These are phyloP conservation scores for Eucalyptus cloeziana DNA, from an alignment of 345 rosid species.

Conservation along the genomic window DNA sequence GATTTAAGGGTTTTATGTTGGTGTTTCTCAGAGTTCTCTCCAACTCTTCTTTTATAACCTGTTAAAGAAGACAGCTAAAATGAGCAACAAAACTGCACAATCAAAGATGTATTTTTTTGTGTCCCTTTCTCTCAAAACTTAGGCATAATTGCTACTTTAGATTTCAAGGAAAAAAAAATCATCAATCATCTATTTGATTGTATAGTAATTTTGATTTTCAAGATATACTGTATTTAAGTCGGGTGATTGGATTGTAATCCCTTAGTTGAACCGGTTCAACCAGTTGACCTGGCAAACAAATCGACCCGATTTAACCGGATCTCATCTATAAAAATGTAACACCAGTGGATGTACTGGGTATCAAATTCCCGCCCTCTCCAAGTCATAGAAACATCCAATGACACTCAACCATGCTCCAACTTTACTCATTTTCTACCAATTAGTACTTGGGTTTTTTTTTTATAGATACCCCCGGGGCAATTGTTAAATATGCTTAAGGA, in stretches of 20 bases:
- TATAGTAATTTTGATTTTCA: background rate
- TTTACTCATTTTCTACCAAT: background rate
- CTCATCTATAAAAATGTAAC: background rate
- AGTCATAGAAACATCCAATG: background rate
- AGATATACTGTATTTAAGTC: background rate
- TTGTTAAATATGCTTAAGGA: background rate
- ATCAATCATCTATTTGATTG: background rate
- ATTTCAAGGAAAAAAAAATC: background rate
- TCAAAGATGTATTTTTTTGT: background rate
- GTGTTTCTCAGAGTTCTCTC: constrained; percentile 70
- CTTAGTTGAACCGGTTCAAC: background rate
- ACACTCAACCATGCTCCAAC: background rate
- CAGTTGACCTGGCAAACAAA: background rate
- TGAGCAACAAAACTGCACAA: background rate
- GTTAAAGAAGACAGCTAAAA: background rate
- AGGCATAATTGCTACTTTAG: background rate
- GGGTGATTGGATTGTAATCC: background rate
- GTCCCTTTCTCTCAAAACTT: background rate
- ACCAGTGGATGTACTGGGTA: background rate
- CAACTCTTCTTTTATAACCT: constrained; percentile 86
- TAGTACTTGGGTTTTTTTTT: background rate
- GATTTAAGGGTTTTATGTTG: constrained; percentile 87
- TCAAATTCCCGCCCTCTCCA: background rate
- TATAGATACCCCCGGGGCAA: background rate
- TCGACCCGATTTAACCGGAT: background rate